Evolutionary conservation across 306 rosid genomes (phyloP).

Genomic region (Crataegus laevigata): DNA sequence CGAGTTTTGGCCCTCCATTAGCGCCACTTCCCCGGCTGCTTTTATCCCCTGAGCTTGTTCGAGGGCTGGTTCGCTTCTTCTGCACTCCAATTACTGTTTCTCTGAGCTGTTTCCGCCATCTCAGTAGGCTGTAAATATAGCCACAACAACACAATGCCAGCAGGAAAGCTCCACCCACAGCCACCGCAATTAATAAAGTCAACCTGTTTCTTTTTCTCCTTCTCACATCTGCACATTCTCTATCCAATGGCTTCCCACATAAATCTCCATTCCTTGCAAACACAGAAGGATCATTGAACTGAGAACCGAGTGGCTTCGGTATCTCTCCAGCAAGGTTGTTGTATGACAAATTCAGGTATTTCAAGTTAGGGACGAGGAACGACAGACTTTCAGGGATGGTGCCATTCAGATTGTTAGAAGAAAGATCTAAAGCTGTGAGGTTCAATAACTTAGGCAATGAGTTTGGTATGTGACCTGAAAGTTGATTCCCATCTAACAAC

Average conservation of each 20-base stretch:
- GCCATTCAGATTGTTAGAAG: conserved; percentile 59
- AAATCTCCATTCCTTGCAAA: conserved; percentile 42
- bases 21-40: conserved; percentile 61
- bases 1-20: conserved; percentile 72
- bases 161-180: conserved; percentile 46
- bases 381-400: conserved; percentile 43
- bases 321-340: conserved; percentile 67
- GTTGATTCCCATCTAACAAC: conserved; percentile 43
- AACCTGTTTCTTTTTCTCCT: conserved; percentile 50
- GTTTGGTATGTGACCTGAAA: conserved; percentile 54
- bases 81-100: conserved; percentile 45
- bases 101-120: conserved; percentile 71
- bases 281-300: conserved; percentile 40
- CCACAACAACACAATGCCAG: conserved; percentile 61
- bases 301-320: conserved; percentile 42
- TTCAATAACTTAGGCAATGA: conserved; percentile 47
- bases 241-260: conserved; percentile 63
- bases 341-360: conserved; percentile 44
- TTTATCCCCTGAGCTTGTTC: conserved; percentile 36
- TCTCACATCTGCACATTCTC: conserved; percentile 45
- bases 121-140: conserved; percentile 56
- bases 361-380: conserved; percentile 33
- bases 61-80: conserved; percentile 70
- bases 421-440: conserved; percentile 42
- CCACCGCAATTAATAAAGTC: conserved; percentile 39